phyloP scores from a whole-genome alignment of 257 asterid genomes.

The Penstemon barbatus region DNA sequence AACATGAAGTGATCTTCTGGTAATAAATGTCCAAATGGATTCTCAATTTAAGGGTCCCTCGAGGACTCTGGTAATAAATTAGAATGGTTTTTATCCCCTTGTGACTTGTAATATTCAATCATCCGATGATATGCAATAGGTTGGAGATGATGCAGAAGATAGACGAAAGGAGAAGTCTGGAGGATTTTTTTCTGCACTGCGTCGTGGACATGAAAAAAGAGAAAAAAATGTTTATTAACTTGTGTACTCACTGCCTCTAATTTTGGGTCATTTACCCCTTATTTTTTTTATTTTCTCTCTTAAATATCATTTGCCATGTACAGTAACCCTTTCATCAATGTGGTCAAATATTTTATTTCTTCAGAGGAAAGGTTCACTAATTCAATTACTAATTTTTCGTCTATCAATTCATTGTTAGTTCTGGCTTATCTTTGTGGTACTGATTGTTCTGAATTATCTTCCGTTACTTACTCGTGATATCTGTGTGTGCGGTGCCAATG shows the following conservation, averaged over 20 bases:
- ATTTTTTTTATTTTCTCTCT: not conserved
- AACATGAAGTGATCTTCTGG: no score
- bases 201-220: slow-evolving; percentile 54
- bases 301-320: slow-evolving; percentile 31
- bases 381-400: slow-evolving; percentile 9
- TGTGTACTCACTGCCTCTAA: slow-evolving; percentile 21
- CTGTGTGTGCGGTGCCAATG: no score
- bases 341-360: slow-evolving; percentile 24
- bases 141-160: slow-evolving; percentile 69
- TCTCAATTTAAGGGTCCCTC: no score
- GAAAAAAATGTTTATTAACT: slow-evolving; percentile 16
- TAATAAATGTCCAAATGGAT: no score
- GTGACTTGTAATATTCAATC: no score
- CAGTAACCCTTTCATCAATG: slow-evolving; percentile 32
- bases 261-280: slow-evolving; percentile 34
- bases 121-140: slow-evolving; percentile 43
- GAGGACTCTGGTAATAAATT: no score
- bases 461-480: no score
- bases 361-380: slow-evolving; percentile 24
- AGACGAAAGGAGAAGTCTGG: slow-evolving; percentile 78
- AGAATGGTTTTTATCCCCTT: no score
- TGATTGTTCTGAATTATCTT: no score
- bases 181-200: slow-evolving; percentile 78
- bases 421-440: no score
- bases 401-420: not conserved